phyloP scores from a whole-genome alignment of 176 grass and related monocot species.

The Aegilops umbellulata region DNA sequence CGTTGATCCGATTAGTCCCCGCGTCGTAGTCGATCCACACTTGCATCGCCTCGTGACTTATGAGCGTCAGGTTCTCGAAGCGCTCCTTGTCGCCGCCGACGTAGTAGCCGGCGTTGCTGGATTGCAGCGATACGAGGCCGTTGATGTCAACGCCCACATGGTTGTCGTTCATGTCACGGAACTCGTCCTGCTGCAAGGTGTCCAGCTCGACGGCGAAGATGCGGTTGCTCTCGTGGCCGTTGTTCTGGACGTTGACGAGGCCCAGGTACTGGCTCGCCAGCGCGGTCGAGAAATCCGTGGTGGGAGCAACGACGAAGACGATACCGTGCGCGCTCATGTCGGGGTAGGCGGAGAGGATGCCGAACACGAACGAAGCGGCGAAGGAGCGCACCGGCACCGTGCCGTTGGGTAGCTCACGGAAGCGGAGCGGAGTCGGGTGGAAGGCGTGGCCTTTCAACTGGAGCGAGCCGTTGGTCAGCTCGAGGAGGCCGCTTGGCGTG shows the following conservation, averaged over 20 bases:
- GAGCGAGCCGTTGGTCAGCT: too few species aligned
- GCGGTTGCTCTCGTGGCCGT: neutral
- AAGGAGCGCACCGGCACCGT: neutral
- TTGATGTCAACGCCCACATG: too few species aligned
- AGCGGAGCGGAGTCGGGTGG: neutral
- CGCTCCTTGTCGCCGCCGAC: neutral
- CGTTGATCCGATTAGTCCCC: neutral
- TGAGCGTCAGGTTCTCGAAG: neutral
- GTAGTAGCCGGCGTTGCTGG: neutral
- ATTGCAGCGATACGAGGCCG: neutral
- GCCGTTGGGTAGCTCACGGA: neutral
- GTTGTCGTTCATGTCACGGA: too few species aligned
- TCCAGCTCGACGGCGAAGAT: neutral
- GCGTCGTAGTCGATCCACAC: conserved; percentile 36
- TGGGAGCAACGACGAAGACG: neutral
- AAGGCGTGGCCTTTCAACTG: neutral
- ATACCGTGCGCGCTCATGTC: neutral
- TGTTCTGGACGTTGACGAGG: neutral
- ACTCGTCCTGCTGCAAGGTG: too few species aligned
- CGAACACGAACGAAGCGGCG: neutral
- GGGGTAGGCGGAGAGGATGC: neutral
- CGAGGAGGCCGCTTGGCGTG: too few species aligned
- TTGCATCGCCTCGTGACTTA: neutral
- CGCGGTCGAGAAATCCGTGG: neutral
- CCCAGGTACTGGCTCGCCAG: neutral